Evolutionary conservation across 441 rosid species (phyloP), one percentile per base, ranked within the genome.

Genomic region (Arabidopsis hybrid): DNA sequence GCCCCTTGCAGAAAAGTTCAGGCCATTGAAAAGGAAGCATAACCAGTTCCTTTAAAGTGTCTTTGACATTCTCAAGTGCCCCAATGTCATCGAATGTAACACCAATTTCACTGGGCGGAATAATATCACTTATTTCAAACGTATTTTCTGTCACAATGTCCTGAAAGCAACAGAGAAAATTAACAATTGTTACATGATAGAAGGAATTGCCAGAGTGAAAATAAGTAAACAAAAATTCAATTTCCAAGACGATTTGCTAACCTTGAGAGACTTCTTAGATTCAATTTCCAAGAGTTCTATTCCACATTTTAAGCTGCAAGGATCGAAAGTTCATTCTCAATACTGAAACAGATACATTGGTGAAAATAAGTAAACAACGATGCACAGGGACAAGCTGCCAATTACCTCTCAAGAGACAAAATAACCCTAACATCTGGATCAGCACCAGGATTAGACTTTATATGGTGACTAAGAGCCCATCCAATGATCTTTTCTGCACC

Each of bases 1-100:
- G 90, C 66, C 99, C 96, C 82, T 88, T 91, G 85, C 89, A 71
- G 78, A 92, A 95, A 67, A 95, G 83, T 78, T 91, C 97, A 47
- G 97, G 97, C 81, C 97, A 84, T 67, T 91, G 93, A 71, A 95
- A 93, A 71, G 97, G 97, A 77, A 95, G 93, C 97, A 92, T 89
- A 74, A 92, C 95, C 85, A 95, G 78, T 81, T 92, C 97, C 85
- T 87, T 92, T 80, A 95, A 80, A 26, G 96, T 89, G 77, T 95
- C 95, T 83, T 95, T 95, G 60, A 95, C 96, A 78, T 85, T 89
- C 76, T 91, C 95, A 56, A 95, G 79, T 59, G 98, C 97, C 65
- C 97, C 98, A 78, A 92, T 92, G 72, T 95, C 98, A 77, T 88
- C 90, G 84, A 92, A 95, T 34, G 92, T 84, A 76, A 92, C 97